A percentile compares a stretch with the other conserved stretches of the same genome.
These are phyloP conservation scores for Paraglomus brasilianum DNA, from an alignment of 192 early-diverging fungal genomes.

Conservation along the genomic window DNA sequence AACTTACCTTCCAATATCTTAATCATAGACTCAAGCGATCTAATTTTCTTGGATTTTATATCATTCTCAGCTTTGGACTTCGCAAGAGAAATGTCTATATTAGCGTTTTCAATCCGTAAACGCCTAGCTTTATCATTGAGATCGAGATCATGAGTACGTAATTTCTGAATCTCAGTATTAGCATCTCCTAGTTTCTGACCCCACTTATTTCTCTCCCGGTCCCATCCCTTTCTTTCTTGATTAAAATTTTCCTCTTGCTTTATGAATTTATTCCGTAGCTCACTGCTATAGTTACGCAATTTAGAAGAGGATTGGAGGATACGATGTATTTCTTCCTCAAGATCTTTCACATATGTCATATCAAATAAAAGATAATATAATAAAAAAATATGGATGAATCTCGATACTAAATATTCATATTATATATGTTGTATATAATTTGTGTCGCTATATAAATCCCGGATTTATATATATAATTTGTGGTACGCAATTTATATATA, in stretches of 20 bases:
- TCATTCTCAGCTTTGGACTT: background rate
- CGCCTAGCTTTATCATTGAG: too few species aligned
- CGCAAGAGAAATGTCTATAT: background rate
- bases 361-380: too few species aligned
- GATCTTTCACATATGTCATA: background rate
- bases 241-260: background rate
- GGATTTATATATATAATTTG: too few species aligned
- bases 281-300: background rate
- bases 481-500: too few species aligned
- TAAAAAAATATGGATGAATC: too few species aligned
- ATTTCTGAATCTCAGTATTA: constrained; percentile 16
- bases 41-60: constrained; percentile 1
- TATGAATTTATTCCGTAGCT: background rate
- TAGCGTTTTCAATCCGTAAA: constrained; percentile 1
- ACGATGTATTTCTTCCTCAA: background rate
- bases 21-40: constrained; percentile 3
- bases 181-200: background rate
- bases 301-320: background rate
- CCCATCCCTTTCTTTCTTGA: constrained; percentile 2
- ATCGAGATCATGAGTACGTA: too few species aligned
- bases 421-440: too few species aligned
- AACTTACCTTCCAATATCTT: constrained; percentile 6
- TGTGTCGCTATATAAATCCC: too few species aligned
- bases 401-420: too few species aligned
- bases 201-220: constrained; percentile 16